Conservation (phyloP, 768 basidiomycete genomes). For the Piloderma croceum region DNA sequence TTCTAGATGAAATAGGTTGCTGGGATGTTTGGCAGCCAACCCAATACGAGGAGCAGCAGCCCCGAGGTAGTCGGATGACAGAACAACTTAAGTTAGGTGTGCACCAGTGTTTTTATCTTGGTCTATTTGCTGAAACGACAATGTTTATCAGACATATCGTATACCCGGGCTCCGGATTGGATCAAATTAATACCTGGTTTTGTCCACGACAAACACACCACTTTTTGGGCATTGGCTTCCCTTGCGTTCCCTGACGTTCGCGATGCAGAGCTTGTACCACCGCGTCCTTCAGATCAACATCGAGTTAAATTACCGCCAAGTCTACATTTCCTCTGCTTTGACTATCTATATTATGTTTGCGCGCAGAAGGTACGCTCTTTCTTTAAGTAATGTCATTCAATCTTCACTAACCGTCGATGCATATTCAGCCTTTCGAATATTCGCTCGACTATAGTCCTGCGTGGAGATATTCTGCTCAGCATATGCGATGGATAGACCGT, state of each 20-base stretch:
- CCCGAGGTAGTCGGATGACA: conserved; percentile 35
- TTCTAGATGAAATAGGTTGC: conserved; percentile 47
- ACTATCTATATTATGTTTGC: conserved; percentile 47
- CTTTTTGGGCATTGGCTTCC: conserved; percentile 43
- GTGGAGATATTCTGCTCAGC: conserved; percentile 50
- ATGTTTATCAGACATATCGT: conserved; percentile 43
- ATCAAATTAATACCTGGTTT: conserved; percentile 42
- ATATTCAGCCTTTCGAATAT: conserved; percentile 50
- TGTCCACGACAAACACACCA: conserved; percentile 39
- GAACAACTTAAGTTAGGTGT: conserved; percentile 38
- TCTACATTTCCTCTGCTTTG: conserved; percentile 46
- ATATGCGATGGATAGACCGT: conserved; percentile 44
- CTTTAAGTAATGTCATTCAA: background rate
- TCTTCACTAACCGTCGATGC: background rate
- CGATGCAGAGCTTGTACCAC: conserved; percentile 31
- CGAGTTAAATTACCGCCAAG: conserved; percentile 44
- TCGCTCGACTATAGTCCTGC: conserved; percentile 53
- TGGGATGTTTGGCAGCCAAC: conserved; percentile 50
- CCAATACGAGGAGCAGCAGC: conserved; percentile 32
- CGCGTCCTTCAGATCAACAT: conserved; percentile 35
- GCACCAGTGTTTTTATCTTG: background rate
- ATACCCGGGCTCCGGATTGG: conserved; percentile 44
- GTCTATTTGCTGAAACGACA: background rate
- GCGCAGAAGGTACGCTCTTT: conserved; percentile 36
- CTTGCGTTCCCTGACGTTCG: conserved; percentile 43